These are phyloP conservation scores for Exserohilum rostratum DNA, from an alignment of 2,329 filamentous ascomycete species.

Conservation along the genomic window DNA sequence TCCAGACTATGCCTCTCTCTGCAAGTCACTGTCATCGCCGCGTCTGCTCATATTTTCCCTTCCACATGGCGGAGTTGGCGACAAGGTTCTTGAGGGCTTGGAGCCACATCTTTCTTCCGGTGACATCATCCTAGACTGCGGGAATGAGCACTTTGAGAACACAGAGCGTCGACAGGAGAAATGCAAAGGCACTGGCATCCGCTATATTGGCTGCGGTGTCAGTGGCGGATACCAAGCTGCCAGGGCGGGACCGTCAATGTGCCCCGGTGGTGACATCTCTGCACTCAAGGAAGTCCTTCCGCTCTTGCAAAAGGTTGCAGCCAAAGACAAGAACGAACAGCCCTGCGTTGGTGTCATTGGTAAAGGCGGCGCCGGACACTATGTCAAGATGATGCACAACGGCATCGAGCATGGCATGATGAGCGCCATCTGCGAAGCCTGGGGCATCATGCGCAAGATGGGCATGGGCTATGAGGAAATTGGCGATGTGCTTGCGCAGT, in stretches of 20 bases:
- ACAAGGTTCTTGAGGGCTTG: constrained; percentile 55
- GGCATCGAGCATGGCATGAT: constrained; percentile 77
- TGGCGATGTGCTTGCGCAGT: constrained; percentile 63
- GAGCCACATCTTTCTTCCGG: constrained; percentile 61
- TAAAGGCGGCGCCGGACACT: constrained; percentile 69
- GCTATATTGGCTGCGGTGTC: constrained; percentile 71
- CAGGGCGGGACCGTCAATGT: constrained; percentile 69
- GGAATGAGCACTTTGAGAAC: constrained; percentile 70
- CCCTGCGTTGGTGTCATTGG: constrained; percentile 68
- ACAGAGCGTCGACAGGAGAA: constrained; percentile 68
- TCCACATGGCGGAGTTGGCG: constrained; percentile 57
- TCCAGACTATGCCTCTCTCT: constrained; percentile 58
- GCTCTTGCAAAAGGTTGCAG: constrained; percentile 65
- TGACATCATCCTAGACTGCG: constrained; percentile 72
- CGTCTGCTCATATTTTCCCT: constrained; percentile 61
- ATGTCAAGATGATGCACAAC: constrained; percentile 78
- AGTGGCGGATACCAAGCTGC: constrained; percentile 73
- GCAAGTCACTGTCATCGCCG: constrained; percentile 55
- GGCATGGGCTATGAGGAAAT: constrained; percentile 66
- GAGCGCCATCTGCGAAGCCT: constrained; percentile 67
- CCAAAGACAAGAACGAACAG: constrained; percentile 64
- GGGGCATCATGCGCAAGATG: constrained; percentile 66
- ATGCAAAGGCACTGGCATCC: constrained; percentile 62
- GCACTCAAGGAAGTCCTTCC: constrained; percentile 66
- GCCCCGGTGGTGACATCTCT: constrained; percentile 65